These are phyloP conservation scores for Rubus parviflorus DNA, from an alignment of 306 rosid species.

Conservation along the genomic window DNA sequence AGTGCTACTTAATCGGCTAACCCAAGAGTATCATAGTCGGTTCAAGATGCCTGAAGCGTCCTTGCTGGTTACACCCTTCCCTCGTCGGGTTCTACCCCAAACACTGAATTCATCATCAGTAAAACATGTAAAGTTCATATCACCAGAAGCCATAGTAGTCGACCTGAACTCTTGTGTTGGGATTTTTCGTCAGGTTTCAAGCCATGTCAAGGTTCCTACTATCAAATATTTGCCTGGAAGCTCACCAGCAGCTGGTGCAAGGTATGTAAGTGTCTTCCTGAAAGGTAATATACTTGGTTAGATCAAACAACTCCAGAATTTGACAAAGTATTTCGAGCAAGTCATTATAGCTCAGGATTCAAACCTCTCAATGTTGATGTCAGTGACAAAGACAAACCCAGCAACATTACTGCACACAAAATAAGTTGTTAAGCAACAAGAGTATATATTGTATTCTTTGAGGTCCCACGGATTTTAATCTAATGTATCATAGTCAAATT, in stretches of 20 bases:
- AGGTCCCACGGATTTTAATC: not conserved
- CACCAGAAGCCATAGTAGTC: conserved; percentile 7
- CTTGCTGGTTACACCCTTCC: not conserved
- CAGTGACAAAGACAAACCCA: conserved; percentile 81
- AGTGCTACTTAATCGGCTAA: not conserved
- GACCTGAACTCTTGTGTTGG: not conserved
- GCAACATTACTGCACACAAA: conserved; percentile 74
- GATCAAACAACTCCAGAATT: conserved; percentile 1
- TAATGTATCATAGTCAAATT: not conserved
- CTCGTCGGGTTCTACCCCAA: not conserved
- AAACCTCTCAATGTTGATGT: conserved; percentile 84
- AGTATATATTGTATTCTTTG: not conserved
- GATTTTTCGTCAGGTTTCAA: conserved; percentile 57
- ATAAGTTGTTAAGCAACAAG: conserved; percentile 8
- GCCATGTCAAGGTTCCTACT: conserved; percentile 79
- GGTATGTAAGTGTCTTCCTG: conserved; percentile 93
- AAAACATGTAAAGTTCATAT: not conserved
- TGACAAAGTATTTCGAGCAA: conserved; percentile 2
- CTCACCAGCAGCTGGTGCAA: conserved; percentile 84
- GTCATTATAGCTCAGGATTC: conserved; percentile 20
- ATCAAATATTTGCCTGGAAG: conserved; percentile 89
- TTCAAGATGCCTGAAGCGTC: not conserved
- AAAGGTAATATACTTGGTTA: conserved; percentile 25
- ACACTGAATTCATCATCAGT: not conserved
- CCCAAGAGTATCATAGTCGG: not conserved